Percentiles rank a stretch among this genome's conserved stretches.
Evolutionary conservation across 2,329 filamentous ascomycete genomes (phyloP).

Genomic region (Cercospora sesami): DNA sequence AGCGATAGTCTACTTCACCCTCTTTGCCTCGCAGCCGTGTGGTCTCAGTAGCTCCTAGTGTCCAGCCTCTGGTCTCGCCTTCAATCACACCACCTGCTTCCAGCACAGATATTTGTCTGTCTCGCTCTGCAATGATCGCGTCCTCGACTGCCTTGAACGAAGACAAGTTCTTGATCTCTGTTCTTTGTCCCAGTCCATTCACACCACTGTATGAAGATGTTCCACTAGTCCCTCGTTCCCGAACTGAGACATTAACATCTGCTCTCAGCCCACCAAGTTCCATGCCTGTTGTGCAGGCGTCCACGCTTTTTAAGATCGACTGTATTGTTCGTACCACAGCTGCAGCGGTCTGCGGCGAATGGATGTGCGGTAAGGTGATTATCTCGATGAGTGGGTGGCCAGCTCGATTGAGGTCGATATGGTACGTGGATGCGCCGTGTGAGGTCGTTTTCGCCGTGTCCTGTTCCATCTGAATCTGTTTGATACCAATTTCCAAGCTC

Average conservation of each 20-base stretch:
- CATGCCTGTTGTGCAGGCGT: slow-evolving; percentile 89
- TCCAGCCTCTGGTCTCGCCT: slow-evolving; percentile 92
- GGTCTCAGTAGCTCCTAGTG: slow-evolving; percentile 79
- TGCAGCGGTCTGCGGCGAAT: slow-evolving; percentile 81
- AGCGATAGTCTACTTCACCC: slow-evolving; percentile 94
- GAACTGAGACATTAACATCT: slow-evolving; percentile 92
- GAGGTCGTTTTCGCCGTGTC: slow-evolving; percentile 93
- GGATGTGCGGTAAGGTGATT: slow-evolving; percentile 86
- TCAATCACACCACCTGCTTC: slow-evolving; percentile 71
- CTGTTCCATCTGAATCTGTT: slow-evolving; percentile 95
- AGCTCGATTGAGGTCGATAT: slow-evolving; percentile 92
- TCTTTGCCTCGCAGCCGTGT: slow-evolving; percentile 84
- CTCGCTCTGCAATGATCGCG: slow-evolving; percentile 85
- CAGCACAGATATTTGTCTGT: slow-evolving; percentile 80
- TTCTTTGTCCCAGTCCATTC: slow-evolving; percentile 73
- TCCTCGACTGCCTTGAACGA: slow-evolving; percentile 95
- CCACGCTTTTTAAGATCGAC: slow-evolving; percentile 71
- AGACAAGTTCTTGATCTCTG: slow-evolving; percentile 96
- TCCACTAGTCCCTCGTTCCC: slow-evolving; percentile 50
- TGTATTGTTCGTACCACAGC: slow-evolving; percentile 89
- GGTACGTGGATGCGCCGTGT: slow-evolving; percentile 69
- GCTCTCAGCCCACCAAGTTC: slow-evolving; percentile 86
- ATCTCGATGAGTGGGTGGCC: slow-evolving; percentile 91
- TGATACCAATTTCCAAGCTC: slow-evolving; percentile 72
- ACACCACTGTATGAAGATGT: slow-evolving; percentile 58